Conservation (phyloP, 805 yeast genomes). For the Danielozyma ontarioensis region DNA sequence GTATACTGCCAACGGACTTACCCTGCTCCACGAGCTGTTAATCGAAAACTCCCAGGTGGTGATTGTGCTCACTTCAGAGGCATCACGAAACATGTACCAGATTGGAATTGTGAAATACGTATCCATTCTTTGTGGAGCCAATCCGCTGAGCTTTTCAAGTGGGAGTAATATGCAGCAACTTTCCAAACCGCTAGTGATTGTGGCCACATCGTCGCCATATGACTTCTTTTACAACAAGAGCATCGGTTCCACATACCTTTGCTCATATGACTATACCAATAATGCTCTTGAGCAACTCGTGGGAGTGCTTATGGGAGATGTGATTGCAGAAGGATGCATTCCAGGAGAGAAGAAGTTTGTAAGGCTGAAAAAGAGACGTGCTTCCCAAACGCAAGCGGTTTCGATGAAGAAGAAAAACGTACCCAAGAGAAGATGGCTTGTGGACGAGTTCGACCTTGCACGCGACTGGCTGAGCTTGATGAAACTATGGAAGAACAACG, state of each 20-base stretch:
- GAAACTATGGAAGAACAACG: conserved; percentile 39
- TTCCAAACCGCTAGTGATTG: conserved; percentile 48
- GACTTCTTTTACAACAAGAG: conserved; percentile 53
- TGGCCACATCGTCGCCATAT: conserved; percentile 61
- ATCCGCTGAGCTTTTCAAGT: conserved; percentile 22
- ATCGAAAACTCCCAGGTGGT: conserved; percentile 49
- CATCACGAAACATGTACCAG: conserved; percentile 56
- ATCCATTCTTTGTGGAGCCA: conserved; percentile 48
- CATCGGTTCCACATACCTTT: conserved; percentile 52
- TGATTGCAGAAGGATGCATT: conserved; percentile 47
- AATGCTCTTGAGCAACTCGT: conserved; percentile 46
- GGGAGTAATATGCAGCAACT: conserved; percentile 17
- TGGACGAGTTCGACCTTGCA: conserved; percentile 46
- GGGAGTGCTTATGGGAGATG: conserved; percentile 49
- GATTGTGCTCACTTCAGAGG: conserved; percentile 53
- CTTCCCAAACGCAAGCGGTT: conserved; percentile 7
- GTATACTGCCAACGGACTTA: conserved; percentile 53
- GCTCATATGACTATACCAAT: conserved; percentile 56
- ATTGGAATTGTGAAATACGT: conserved; percentile 57
- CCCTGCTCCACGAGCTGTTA: conserved; percentile 49
- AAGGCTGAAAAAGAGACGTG: conserved; percentile 17
- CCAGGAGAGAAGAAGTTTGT: conserved; percentile 48
- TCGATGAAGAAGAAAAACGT: conserved; percentile 4
- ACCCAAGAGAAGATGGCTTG: conserved; percentile 48
- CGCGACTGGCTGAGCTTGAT: conserved; percentile 49